Evolutionary conservation across 2,329 filamentous ascomycete species (phyloP).

Genomic region (Hortaea werneckii): DNA sequence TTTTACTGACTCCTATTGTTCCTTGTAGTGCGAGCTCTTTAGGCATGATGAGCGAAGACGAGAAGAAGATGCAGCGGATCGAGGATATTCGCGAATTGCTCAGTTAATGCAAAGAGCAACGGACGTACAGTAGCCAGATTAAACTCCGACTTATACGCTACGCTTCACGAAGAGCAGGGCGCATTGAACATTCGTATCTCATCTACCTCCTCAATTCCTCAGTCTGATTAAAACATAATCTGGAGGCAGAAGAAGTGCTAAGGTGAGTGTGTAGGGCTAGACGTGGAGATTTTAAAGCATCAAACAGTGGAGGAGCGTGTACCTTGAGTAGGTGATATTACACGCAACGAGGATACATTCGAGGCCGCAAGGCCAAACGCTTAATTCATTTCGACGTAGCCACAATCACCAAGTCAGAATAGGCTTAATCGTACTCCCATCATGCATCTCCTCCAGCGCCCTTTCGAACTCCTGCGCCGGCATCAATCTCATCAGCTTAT

Average conservation of each 20-base stretch:
- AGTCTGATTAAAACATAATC: too few relatives aligned
- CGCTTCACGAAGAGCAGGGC: neutral
- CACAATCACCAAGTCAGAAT: conserved; percentile 29
- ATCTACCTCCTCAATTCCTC: too few relatives aligned
- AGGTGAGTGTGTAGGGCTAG: neutral
- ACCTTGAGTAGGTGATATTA: too few relatives aligned
- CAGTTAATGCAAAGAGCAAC: conserved; percentile 34
- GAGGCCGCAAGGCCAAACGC: neutral
- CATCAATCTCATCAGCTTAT: conserved; percentile 38
- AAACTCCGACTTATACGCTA: neutral
- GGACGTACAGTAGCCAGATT: neutral
- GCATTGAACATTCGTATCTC: too few relatives aligned
- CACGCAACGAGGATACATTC: neutral
- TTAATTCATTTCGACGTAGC: neutral
- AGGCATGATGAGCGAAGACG: conserved; percentile 90
- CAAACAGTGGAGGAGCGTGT: too few relatives aligned
- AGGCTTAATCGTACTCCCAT: conserved; percentile 31
- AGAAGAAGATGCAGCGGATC: conserved; percentile 79
- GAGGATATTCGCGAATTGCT: conserved; percentile 91
- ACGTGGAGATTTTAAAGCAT: neutral
- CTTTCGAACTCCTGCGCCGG: conserved; percentile 31
- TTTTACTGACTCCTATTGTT: conserved; percentile 19
- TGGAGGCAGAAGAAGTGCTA: neutral
- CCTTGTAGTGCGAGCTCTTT: conserved; percentile 73
- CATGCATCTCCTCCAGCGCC: conserved; percentile 35